Evolutionary conservation across 1,284 basidiomycete species (phyloP), one percentile per base, ranked within the genome.

Genomic region (Leccinum insolens): DNA sequence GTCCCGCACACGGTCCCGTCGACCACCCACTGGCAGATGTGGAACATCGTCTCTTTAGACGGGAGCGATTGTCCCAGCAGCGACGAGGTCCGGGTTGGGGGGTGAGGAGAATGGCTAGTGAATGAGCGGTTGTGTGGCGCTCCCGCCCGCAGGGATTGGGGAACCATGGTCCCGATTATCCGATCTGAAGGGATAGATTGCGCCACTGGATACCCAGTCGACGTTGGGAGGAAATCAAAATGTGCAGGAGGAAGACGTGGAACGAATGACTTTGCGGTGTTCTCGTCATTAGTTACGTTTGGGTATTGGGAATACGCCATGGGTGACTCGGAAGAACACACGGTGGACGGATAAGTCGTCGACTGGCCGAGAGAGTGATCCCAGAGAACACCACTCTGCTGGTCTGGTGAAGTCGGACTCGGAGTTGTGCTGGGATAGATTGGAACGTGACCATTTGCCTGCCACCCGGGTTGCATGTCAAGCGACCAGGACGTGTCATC

Each of bases 1-100:
- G 0, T 28, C 0, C 14, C 31, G 22, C 76, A 75, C 8, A 61
- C 3, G 0, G 7, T 15, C 11, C 61, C 70, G 9, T 75, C 44
- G 0, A 46, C 64, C 12, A 52, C 12, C 0, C 74, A 77, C 3
- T 25, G 25, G 25, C 25, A 25, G 25, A 25, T 25, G 25, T 25
- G 25, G 25, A 25, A 25, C 25, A 25, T 25, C 22, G 22, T 25
- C 22, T 25, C 2, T 22, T 22, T 22, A 22, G 22, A 3, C 3
- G 22, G 22, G 8, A 4, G 14, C 0, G 46, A 6, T 11, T 58
- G 58, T 1, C 28, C 9, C 2, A 59, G 74, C 6, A 65, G 14
- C 2, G 73, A 72, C 6, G 9, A 34, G 3, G 61, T 55, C n/a
- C 62, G 58, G 11, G 1, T 44, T 1, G 39, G n/a, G 0, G 0